These are phyloP conservation scores for Neolentinus lepideus DNA, from an alignment of 1,284 basidiomycete species.

Conservation along the genomic window DNA sequence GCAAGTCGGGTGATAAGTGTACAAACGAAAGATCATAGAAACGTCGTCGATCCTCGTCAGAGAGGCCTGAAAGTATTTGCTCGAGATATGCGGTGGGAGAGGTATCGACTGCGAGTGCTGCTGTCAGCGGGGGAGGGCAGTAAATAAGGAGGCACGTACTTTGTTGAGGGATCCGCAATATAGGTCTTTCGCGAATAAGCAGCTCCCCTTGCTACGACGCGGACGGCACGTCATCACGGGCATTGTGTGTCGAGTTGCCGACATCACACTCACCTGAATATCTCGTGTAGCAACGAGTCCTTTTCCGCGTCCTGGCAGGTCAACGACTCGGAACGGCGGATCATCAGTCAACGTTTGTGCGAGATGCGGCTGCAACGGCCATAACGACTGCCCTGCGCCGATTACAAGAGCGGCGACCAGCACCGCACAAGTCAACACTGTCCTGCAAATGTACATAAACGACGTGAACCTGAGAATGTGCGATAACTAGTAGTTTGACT, in stretches of 20 bases:
- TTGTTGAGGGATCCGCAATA: conserved; percentile 41
- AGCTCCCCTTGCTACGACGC: conserved; percentile 46
- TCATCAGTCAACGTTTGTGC: too few species aligned
- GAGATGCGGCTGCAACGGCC: too few species aligned
- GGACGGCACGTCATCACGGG: too few species aligned
- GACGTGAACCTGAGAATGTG: too few species aligned
- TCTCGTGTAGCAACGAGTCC: conserved; percentile 31
- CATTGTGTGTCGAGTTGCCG: too few species aligned
- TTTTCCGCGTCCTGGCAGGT: conserved; percentile 32
- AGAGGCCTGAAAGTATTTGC: conserved; percentile 25
- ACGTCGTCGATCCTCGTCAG: conserved; percentile 23
- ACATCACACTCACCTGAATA: conserved; percentile 28
- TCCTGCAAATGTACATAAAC: too few species aligned
- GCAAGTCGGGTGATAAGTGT: conserved; percentile 32
- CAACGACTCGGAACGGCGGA: conserved; percentile 17
- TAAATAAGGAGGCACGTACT: conserved; percentile 26
- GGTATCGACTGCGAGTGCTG: conserved; percentile 25
- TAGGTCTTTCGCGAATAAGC: conserved; percentile 43
- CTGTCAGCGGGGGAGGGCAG: conserved; percentile 19
- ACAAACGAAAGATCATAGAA: conserved; percentile 52
- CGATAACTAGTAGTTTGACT: too few species aligned
- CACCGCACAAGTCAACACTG: too few species aligned
- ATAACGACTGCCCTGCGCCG: too few species aligned
- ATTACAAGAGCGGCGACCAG: too few species aligned
- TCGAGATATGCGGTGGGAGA: conserved; percentile 27